Evolutionary conservation across 2,329 filamentous ascomycete species (phyloP).

Genomic region (Alternaria sp.): DNA sequence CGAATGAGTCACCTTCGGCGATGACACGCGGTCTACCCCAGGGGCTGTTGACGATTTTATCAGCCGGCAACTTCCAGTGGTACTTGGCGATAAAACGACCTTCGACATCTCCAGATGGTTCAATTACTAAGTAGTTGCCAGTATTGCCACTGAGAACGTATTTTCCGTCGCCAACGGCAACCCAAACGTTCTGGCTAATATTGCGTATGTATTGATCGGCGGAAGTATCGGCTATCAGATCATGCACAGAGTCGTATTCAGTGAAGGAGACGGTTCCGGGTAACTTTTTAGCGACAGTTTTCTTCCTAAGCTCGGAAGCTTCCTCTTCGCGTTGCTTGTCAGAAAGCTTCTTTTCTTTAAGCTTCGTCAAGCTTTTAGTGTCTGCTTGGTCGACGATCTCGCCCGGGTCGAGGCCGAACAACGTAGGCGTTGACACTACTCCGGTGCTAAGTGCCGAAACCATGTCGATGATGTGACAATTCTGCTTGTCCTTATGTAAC

Average conservation of each 20-base stretch:
- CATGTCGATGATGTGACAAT: conserved; percentile 97
- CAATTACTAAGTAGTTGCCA: conserved; percentile 65
- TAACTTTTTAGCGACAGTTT: conserved; percentile 26
- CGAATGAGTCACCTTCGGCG: conserved; percentile 68
- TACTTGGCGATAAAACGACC: conserved; percentile 50
- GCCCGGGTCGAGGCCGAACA: conserved; percentile 88
- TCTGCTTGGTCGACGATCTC: conserved; percentile 74
- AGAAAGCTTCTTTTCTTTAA: conserved; percentile 58
- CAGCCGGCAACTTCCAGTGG: conserved; percentile 49
- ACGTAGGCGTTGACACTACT: conserved; percentile 86
- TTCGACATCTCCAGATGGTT: conserved; percentile 51
- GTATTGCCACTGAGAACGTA: conserved; percentile 72
- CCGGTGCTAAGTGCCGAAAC: conserved; percentile 84
- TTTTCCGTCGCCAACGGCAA: conserved; percentile 71
- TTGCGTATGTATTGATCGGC: conserved; percentile 79
- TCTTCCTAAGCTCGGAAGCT: conserved; percentile 72
- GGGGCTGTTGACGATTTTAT: conserved; percentile 55
- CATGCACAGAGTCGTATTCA: conserved; percentile 90
- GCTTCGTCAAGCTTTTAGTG: conserved; percentile 64
- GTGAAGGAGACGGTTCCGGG: conserved; percentile 73
- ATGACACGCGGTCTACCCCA: conserved; percentile 74
- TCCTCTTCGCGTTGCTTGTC: conserved; percentile 53
- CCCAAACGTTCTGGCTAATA: conserved; percentile 81
- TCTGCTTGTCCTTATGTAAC: conserved; percentile 76
- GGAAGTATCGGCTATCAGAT: conserved; percentile 82